A percentile compares a stretch with the other conserved stretches of the same genome.
Evolutionary conservation across 2,329 filamentous ascomycete genomes (phyloP).

Genomic region (Aureobasidium leucospermi): DNA sequence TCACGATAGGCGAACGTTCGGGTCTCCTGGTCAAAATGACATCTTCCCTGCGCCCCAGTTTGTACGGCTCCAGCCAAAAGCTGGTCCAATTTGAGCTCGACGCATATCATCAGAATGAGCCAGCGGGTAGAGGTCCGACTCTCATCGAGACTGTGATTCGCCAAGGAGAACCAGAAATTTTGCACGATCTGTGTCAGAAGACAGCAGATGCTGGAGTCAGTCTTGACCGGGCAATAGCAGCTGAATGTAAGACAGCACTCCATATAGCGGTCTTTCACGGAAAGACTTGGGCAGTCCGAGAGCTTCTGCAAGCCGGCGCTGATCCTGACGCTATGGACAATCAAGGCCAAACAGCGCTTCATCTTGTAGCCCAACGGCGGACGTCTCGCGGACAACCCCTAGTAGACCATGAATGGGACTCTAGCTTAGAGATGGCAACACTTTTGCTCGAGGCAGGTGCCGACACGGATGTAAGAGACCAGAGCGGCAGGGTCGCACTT

Average conservation of each 20-base stretch:
- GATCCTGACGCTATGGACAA: background rate
- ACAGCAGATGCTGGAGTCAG: background rate
- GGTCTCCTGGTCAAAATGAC: too few species aligned
- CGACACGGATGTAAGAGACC: too few species aligned
- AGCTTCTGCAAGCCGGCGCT: background rate
- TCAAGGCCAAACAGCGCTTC: background rate
- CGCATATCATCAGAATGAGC: too few species aligned
- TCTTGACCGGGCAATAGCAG: background rate
- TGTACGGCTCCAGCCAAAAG: too few species aligned
- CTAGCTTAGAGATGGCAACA: too few species aligned
- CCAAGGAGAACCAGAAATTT: background rate
- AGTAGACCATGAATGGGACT: too few species aligned
- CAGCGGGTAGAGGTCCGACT: background rate
- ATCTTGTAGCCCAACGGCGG: background rate
- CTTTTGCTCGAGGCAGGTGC: too few species aligned
- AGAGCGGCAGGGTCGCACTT: too few species aligned
- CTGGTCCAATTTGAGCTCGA: too few species aligned
- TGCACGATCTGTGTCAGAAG: background rate
- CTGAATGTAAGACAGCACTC: background rate
- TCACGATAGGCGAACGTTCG: too few species aligned
- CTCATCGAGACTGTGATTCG: background rate
- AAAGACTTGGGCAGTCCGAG: background rate
- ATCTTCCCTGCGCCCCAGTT: too few species aligned
- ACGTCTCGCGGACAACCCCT: too few species aligned
- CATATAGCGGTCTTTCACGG: background rate